Base-by-base conservation (phyloP, 2,329 filamentous ascomycete genomes). In the Diaporthe citrichinensis region DNA sequence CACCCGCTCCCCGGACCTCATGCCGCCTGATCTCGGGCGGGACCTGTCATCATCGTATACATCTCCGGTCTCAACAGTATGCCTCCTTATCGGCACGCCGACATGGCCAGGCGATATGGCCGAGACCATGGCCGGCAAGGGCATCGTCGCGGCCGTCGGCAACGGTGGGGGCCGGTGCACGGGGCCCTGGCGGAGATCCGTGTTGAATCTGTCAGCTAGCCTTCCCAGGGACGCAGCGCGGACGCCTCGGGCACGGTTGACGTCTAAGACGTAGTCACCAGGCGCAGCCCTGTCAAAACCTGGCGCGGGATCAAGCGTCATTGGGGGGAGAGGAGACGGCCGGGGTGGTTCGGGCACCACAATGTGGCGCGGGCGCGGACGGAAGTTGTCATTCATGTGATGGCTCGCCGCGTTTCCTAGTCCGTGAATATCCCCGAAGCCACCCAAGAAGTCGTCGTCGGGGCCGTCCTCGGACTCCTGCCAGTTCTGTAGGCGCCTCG, bases 361-460 rank as follows among this genome's bases (percentile, higher is more conserved):
- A 15, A 84, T 80, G 4, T 81, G 83, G 31, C 84, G 84, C 23
- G 84, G 81, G 57, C 84, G 81, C 71, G 84, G 83, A 62, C 86
- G 83, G 76, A 91, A 92, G 76, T 91, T 86, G 39, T 93, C 90
- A 75, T 92, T 92, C 87, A 92, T 88, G 79, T 91, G 90, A 79
- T 93, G 90, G 20, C 85, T 86, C 1, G 86, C 85, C 17, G 87
- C 84, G 76, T 91, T 91, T 31, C 89, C 89, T 23, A 89, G 82
- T 2, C 86, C 86, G 36, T 85, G 79, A 20, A 83, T 76, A 46
- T 85, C 84, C n/a, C 81, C 83, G 62, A 84, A 80, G 15, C 81
- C 84, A 44, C 80, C 81, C 46, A 82, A 80, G 36, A 84, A 85
- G 36, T 83, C 84, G 14, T 83, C 81, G 9, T 85, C 80, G 7